Conservation (phyloP, 768 basidiomycete genomes). For the Galerina sulciceps region DNA sequence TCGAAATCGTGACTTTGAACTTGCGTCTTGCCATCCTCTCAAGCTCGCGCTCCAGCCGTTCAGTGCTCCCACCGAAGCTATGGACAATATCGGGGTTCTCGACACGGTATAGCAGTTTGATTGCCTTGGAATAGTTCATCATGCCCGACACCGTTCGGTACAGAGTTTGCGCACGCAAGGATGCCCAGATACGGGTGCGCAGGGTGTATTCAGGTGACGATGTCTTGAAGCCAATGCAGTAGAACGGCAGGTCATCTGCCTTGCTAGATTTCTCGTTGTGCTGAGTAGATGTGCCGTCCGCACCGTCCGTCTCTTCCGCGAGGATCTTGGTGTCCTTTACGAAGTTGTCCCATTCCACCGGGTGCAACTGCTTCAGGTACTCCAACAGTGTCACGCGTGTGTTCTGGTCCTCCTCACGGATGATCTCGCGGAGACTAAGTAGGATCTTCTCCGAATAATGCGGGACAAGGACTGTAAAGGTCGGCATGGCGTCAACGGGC, state of each 20-base stretch:
- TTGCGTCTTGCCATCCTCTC: constrained; percentile 97
- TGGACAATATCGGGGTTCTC: constrained; percentile 99
- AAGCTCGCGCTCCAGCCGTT: constrained; percentile 92
- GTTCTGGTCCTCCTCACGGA: constrained; percentile 95
- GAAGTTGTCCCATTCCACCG: constrained; percentile 99
- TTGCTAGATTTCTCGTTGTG: constrained; percentile 80
- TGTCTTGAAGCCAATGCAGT: constrained; percentile 99
- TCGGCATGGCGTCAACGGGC: constrained; percentile 98
- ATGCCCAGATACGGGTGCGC: constrained; percentile 99
- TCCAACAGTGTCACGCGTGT: constrained; percentile 97
- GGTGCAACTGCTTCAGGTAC: constrained; percentile 98
- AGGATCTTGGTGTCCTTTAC: constrained; percentile 99
- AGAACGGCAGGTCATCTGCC: constrained; percentile 95
- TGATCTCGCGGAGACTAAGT: constrained; percentile 95
- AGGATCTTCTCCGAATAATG: constrained; percentile 99
- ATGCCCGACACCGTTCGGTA: constrained; percentile 99
- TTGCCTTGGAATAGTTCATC: constrained; percentile 99
- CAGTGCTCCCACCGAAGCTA: constrained; percentile 94
- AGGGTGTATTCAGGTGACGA: constrained; percentile 98
- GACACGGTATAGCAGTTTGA: constrained; percentile 98
- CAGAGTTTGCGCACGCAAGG: constrained; percentile 95
- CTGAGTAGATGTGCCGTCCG: constrained; percentile 55
- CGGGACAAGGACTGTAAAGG: constrained; percentile 98
- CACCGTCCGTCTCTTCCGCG: constrained; percentile 80
- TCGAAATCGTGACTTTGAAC: constrained; percentile 97